Evolutionary conservation across 2,329 filamentous ascomycete genomes (phyloP), one percentile per base, ranked within the genome.

Genomic region (Fusarium mangiferae): DNA sequence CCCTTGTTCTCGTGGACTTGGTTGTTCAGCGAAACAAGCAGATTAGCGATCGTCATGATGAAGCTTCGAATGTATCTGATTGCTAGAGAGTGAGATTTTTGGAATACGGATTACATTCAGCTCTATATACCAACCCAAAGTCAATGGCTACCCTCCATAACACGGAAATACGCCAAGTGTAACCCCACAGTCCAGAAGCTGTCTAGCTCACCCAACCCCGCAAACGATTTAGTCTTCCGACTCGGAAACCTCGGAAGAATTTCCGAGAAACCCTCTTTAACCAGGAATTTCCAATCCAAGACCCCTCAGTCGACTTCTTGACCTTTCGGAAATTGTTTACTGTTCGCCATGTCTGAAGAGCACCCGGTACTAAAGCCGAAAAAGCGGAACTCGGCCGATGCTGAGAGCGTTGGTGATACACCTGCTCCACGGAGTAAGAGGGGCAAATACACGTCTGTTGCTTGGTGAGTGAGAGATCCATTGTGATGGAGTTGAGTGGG

Each of bases 361-460:
- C 42, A 30, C 6, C 42, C 59, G 54, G 46, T 35, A 51, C 35
- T 26, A 13, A 74, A 72, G n/a, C 55, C 72, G 48, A 70, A 57
- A 35, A 73, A 73, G 49, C 70, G 71, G 70, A 74, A 72, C 28
- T 38, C 57, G 13, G 38, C 67, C 57, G 71, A 67, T 18, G 42
- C 9, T 28, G 72, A 62, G 35, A 56, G 58, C 2, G 20, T n/a
- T 4, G 24, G 30, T 13, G 70, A 61, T 10, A 30, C 62, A 7
- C 41, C 38, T 8, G 44, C 44, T 22, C 68, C 71, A 3, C 70
- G 76, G 2, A 62, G 75, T 13, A 83, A 83, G 74, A 75, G 82
- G 41, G 80, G 82, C 2, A 83, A 82, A 63, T 83, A 83, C 62
- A 83, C 82, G 2, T 74, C 82, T 13, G 78, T 82, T 7, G 82